A percentile compares a stretch with the other conserved stretches of the same genome.
Evolutionary conservation across 768 basidiomycete species (phyloP).

Genomic region (Lactarius sp.): DNA sequence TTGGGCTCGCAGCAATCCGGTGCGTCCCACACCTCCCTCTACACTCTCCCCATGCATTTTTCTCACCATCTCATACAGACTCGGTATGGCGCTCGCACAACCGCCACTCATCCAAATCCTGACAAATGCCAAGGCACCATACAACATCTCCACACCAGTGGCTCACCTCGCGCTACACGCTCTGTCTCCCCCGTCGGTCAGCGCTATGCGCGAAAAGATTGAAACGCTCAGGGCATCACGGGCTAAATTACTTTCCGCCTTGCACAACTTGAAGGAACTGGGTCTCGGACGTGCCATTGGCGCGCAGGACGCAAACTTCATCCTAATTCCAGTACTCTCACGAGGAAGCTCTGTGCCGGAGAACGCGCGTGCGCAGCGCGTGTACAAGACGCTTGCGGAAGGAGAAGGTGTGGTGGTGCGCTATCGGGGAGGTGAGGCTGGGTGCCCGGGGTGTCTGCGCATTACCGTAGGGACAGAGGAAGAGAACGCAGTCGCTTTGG

Average conservation of each 20-base stretch:
- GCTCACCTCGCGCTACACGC: conserved; percentile 78
- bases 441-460: conserved; percentile 82
- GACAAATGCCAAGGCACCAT: conserved; percentile 94
- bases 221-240: conserved; percentile 56
- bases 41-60: neutral
- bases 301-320: conserved; percentile 84
- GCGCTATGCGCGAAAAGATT: conserved; percentile 62
- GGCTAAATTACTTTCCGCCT: conserved; percentile 42
- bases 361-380: conserved; percentile 51
- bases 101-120: conserved; percentile 88
- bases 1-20: conserved; percentile 94
- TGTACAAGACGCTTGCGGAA: conserved; percentile 85
- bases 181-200: conserved; percentile 59
- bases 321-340: conserved; percentile 71
- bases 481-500: conserved; percentile 64
- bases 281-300: conserved; percentile 71
- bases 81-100: conserved; percentile 87
- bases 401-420: conserved; percentile 83
- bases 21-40: conserved; percentile 34
- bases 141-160: conserved; percentile 91
- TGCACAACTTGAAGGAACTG: conserved; percentile 44
- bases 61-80: conserved; percentile 39
- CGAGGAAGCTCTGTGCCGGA: conserved; percentile 44
- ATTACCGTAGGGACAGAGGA: conserved; percentile 83
- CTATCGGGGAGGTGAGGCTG: conserved; percentile 79